These are phyloP conservation scores for Metrosideros polymorpha DNA, from an alignment of 441 rosid genomes.

Conservation along the genomic window DNA sequence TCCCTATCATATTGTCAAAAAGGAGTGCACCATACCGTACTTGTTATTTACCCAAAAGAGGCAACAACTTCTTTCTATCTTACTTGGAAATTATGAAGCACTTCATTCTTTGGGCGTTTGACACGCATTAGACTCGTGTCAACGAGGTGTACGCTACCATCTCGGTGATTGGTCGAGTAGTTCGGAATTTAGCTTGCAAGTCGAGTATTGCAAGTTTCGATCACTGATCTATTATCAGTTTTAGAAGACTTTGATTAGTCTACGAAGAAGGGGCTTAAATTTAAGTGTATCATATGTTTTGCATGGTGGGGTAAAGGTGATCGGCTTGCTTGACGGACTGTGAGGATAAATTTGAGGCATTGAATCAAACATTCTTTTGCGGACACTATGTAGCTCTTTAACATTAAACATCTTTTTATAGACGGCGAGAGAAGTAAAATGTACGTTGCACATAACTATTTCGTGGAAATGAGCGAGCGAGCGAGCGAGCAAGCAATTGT, in stretches of 20 bases:
- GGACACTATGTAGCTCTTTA: too few relatives aligned
- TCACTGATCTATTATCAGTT: not conserved
- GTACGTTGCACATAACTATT: accelerated
- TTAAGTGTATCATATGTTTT: not conserved
- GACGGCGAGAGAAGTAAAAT: not conserved
- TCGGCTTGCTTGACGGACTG: accelerated
- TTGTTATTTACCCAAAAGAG: not conserved
- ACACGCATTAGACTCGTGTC: not conserved
- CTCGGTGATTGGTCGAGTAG: not conserved
- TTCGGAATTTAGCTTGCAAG: not conserved
- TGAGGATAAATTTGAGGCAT: not conserved
- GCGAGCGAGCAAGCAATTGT: too few relatives aligned
- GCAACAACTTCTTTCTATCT: not conserved
- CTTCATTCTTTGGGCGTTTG: not conserved
- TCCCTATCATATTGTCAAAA: not conserved
- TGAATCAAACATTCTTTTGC: not conserved
- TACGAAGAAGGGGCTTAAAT: not conserved
- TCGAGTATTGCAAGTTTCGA: not conserved
- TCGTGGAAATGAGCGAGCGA: accelerated
- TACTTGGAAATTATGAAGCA: not conserved
- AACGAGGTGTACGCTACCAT: not conserved
- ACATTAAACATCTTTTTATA: too few relatives aligned
- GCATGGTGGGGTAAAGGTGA: not conserved
- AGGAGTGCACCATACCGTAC: not conserved
- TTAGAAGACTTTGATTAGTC: not conserved